Evolutionary conservation across 768 basidiomycete species (phyloP).

Genomic region (Podaxis pistillaris): DNA sequence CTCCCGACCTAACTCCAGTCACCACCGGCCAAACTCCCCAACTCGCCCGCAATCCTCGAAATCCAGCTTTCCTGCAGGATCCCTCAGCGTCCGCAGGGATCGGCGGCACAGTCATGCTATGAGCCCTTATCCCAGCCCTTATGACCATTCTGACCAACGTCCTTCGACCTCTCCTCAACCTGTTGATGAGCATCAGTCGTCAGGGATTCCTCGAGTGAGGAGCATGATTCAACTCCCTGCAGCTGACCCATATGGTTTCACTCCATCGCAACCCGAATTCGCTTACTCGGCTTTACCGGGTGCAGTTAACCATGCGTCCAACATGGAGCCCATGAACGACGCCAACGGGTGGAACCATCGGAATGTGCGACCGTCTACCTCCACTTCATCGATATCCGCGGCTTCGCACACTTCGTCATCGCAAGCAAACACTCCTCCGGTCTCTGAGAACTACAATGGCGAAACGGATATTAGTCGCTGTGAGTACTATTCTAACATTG

Average conservation of each 20-base stretch:
- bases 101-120: conserved; percentile 85
- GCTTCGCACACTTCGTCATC: conserved; percentile 77
- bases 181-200: conserved; percentile 47
- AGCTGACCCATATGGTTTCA: conserved; percentile 67
- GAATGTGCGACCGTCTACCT: conserved; percentile 69
- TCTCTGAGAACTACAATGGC: conserved; percentile 61
- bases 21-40: conserved; percentile 70
- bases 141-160: conserved; percentile 64
- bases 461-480: conserved; percentile 82
- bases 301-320: conserved; percentile 39
- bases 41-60: conserved; percentile 71
- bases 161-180: conserved; percentile 75
- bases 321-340: conserved; percentile 47
- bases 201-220: conserved; percentile 66
- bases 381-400: conserved; percentile 73
- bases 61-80: conserved; percentile 47
- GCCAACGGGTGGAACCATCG: conserved; percentile 47
- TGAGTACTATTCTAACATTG: conserved; percentile 44
- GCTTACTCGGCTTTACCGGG: conserved; percentile 68
- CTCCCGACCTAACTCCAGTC: conserved; percentile 72
- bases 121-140: conserved; percentile 84
- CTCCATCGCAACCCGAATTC: conserved; percentile 71
- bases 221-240: conserved; percentile 83
- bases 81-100: conserved; percentile 68
- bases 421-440: conserved; percentile 80